A percentile compares a stretch with the other conserved stretches of the same genome.
phyloP scores from a whole-genome alignment of 768 basidiomycete species.

The Agrocybe chaxingu region DNA sequence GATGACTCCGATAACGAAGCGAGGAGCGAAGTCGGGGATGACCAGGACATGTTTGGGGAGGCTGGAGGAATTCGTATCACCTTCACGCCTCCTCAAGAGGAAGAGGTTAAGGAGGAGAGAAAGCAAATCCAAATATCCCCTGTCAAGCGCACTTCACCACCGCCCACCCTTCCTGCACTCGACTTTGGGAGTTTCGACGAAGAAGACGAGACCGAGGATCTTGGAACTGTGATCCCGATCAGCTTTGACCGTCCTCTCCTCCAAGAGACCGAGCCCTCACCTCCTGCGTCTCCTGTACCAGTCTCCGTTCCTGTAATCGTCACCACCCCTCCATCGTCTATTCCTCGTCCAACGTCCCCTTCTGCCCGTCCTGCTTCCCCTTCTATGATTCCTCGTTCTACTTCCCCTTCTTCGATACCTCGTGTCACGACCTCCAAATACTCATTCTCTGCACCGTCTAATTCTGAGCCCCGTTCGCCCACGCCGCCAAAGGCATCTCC shows the following conservation, averaged over 20 bases:
- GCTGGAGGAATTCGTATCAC: constrained; percentile 73
- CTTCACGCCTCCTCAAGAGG: constrained; percentile 60
- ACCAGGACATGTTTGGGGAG: constrained; percentile 55
- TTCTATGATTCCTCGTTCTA: constrained; percentile 8
- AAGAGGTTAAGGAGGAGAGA: constrained; percentile 23
- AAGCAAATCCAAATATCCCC: constrained; percentile 27
- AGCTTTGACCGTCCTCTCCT: constrained; percentile 29
- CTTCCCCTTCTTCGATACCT: constrained; percentile 24
- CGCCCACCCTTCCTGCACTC: constrained; percentile 31
- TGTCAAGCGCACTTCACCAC: constrained; percentile 23
- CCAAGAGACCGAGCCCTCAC: constrained; percentile 16
- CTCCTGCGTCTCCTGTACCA: constrained; percentile 11
- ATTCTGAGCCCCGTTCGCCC: constrained; percentile 27
- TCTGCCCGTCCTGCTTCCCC: constrained; percentile 2
- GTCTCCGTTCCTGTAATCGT: constrained; percentile 11
- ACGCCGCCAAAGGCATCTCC: constrained; percentile 28
- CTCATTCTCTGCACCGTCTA: constrained; percentile 39
- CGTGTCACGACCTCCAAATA: constrained; percentile 21
- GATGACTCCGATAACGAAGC: constrained; percentile 34
- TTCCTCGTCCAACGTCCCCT: constrained; percentile 8
- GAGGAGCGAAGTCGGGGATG: constrained; percentile 22
- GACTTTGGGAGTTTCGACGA: constrained; percentile 30
- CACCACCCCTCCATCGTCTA: constrained; percentile 1
- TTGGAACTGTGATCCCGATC: constrained; percentile 24
- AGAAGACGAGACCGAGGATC: constrained; percentile 21